Base-by-base conservation (phyloP, 306 rosid species). In the Mucuna pruriens region DNA sequence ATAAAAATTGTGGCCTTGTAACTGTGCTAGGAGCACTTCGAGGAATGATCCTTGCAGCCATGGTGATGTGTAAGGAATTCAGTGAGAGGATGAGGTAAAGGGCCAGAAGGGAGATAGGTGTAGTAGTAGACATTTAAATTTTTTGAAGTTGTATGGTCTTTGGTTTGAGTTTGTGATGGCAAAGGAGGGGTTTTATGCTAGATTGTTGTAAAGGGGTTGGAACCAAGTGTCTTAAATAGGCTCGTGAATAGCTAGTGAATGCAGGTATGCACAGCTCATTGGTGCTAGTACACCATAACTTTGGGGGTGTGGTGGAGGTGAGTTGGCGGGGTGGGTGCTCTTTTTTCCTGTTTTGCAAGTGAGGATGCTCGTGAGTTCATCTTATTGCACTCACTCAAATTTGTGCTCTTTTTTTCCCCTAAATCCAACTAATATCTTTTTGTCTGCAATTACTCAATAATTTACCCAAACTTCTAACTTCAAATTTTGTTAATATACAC, bases 21-120 rank as follows among this genome's bases (percentile, higher is more conserved):
- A 88, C 85, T 3, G 94, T 84, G 76, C 96, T 93, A 0, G 97
- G 97, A 78, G 95, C 96, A 64, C 95, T 91, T 1, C 84, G 87
- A 0, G 97, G 97, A 58, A 93, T 84, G 66, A 54, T 20, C 76
- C 97, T 76, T 5, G 91, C 92, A 16, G 87, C 94, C 87, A 84
- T 78, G 11, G 85, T 62, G 20, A 76, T 58, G 75, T 80, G 80
- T 17, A 77, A 31, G 51, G 80, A 74, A 44, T 84, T 67, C 0
- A 87, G 68, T 38, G 85, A 77, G 4, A 92, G 72, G 6, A 89
- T 5, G 52, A 85, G 74, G 60, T 16, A 82, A 23, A 90, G 39
- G 55, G 81, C 25, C 5, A 76, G 79, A 58, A 86, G 71, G 33
- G 76, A 77, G 49, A 81, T 49, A 26, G n/a, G 72, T 71, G 78